Evolutionary conservation across 331 rosid genomes (phyloP).

Genomic region (Acacia pycnantha): DNA sequence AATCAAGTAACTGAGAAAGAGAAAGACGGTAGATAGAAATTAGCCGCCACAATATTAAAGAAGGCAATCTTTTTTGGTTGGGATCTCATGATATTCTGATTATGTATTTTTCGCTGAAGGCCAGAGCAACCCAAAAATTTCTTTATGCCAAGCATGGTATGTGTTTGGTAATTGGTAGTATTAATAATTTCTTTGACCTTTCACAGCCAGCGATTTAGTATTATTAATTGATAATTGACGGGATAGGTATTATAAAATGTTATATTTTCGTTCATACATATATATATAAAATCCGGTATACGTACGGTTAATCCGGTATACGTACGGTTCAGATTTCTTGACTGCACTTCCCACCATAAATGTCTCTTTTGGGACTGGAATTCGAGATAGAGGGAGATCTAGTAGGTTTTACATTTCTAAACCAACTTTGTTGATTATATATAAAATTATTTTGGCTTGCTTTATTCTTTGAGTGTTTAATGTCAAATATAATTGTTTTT

Average conservation of each 20-base stretch:
- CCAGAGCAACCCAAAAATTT: not conserved
- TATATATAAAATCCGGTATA: too few relatives aligned
- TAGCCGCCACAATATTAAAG: not conserved
- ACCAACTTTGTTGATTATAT: too few relatives aligned
- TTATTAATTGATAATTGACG: too few relatives aligned
- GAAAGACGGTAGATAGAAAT: not conserved
- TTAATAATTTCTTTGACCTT: too few relatives aligned
- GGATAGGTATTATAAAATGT: not conserved
- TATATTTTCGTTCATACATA: not conserved
- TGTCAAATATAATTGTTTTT: too few relatives aligned
- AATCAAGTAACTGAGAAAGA: not conserved
- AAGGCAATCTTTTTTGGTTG: not conserved
- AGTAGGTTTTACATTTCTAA: fast-evolving
- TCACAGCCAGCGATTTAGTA: not conserved
- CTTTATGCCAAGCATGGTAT: not conserved
- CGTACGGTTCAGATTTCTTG: too few relatives aligned
- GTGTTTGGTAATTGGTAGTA: not conserved
- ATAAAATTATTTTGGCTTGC: not conserved
- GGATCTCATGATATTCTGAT: not conserved
- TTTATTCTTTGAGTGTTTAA: not conserved
- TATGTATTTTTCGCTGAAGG: not conserved
- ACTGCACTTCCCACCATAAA: too few relatives aligned
- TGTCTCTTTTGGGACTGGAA: too few relatives aligned
- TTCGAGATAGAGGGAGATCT: too few relatives aligned
- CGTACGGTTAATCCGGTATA: too few relatives aligned